These are phyloP conservation scores for Plantago rigida DNA, from an alignment of 305 asterid genomes.

Conservation along the genomic window DNA sequence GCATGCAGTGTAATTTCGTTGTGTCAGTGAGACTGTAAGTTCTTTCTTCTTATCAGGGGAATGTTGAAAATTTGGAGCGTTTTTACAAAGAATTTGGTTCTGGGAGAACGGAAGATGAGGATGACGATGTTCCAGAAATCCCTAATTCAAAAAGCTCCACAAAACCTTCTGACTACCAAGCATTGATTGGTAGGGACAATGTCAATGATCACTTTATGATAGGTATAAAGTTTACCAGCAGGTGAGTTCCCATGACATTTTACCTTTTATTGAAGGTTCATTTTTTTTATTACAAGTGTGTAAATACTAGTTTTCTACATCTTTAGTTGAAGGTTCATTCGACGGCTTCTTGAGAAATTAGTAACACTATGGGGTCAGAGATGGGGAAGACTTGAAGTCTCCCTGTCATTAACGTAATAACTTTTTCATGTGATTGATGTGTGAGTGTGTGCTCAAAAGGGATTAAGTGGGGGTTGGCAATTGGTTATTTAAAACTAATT, in stretches of 20 bases:
- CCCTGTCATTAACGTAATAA: no score
- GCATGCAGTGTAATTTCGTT: constrained; percentile 6
- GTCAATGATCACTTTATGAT: constrained; percentile 81
- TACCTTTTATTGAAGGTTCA: constrained; percentile 20
- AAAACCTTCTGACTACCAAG: constrained; percentile 69
- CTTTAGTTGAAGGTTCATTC: no score
- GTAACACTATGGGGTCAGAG: no score
- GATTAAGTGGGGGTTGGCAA: no score
- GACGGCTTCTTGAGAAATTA: no score
- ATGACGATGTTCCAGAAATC: constrained; percentile 42
- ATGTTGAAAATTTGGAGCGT: constrained; percentile 64
- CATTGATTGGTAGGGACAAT: constrained; percentile 64
- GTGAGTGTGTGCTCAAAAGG: no score
- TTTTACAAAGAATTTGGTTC: constrained; percentile 66
- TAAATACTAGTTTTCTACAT: no score
- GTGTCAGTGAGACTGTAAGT: neutral
- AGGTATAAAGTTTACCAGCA: constrained; percentile 65
- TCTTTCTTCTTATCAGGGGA: constrained; percentile 36
- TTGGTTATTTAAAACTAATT: no score
- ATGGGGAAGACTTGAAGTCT: no score
- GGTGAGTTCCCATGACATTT: constrained; percentile 37
- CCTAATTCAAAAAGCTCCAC: constrained; percentile 40
- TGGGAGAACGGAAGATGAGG: constrained; percentile 36
- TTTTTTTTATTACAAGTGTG: neutral
- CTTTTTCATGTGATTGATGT: no score